These are phyloP conservation scores for Candida sp. DNA, from an alignment of 1,139 yeast genomes.

Conservation along the genomic window DNA sequence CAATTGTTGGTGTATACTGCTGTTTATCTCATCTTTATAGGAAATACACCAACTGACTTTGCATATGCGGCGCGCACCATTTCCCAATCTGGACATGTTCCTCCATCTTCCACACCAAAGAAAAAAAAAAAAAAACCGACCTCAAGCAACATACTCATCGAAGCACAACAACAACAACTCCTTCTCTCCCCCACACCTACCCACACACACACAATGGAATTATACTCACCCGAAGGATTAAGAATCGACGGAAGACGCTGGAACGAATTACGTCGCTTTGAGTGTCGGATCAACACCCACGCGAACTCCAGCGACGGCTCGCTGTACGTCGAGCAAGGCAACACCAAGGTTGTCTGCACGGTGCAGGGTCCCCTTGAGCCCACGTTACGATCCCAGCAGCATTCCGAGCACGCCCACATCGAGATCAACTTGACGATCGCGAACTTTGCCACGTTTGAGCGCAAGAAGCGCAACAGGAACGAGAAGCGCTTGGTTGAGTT, in stretches of 20 bases:
- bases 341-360: constrained; percentile 84
- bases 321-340: constrained; percentile 91
- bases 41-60: not conserved
- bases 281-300: constrained; percentile 84
- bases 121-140: not conserved
- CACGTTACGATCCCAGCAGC: constrained; percentile 48
- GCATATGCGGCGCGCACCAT: not conserved
- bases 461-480: constrained; percentile 66
- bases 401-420: constrained; percentile 55
- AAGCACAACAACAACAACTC: too few species aligned
- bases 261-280: constrained; percentile 87
- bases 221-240: constrained; percentile 94
- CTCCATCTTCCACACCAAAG: not conserved
- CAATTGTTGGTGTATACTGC: constrained; percentile 68
- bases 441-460: constrained; percentile 79
- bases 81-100: constrained; percentile 1
- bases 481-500: constrained; percentile 82
- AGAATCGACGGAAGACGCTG: constrained; percentile 94
- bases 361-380: constrained; percentile 95
- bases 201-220: constrained; percentile 45
- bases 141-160: not conserved
- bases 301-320: constrained; percentile 93
- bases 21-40: constrained; percentile 51
- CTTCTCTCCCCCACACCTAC: not conserved
- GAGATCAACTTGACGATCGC: constrained; percentile 74